Conservation (phyloP, 2,329 filamentous ascomycete genomes). For the Aspergillus eucalypticola region DNA sequence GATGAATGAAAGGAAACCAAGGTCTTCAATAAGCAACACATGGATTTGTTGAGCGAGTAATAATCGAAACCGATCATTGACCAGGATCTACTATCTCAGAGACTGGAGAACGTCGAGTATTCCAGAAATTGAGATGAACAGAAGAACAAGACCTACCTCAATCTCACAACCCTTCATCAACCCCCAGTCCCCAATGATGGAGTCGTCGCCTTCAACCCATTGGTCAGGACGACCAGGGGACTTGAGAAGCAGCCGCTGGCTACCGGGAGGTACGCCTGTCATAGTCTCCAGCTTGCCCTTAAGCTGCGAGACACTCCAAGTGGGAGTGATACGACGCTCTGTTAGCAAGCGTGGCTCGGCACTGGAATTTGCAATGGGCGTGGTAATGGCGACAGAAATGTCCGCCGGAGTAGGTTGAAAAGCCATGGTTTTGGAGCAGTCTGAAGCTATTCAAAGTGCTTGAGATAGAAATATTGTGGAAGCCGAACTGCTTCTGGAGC, state of each 20-base stretch:
- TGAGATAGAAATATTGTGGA: neutral
- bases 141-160: constrained; percentile 35
- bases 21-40: neutral
- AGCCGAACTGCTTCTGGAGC: neutral
- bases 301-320: constrained; percentile 83
- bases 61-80: neutral
- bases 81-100: neutral
- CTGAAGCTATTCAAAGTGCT: neutral
- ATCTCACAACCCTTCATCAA: constrained; percentile 46
- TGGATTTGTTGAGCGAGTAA: neutral
- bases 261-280: constrained; percentile 82
- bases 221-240: constrained; percentile 60
- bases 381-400: constrained; percentile 43
- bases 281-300: constrained; percentile 88
- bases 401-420: constrained; percentile 42
- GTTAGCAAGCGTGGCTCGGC: constrained; percentile 56
- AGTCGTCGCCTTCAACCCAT: constrained; percentile 71
- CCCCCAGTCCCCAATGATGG: constrained; percentile 56
- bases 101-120: neutral
- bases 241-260: constrained; percentile 74
- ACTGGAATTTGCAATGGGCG: constrained; percentile 21
- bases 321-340: constrained; percentile 87
- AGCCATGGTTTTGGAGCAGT: constrained; percentile 25
- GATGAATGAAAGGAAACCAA: neutral
- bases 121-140: constrained; percentile 1